phyloP scores from a whole-genome alignment of 2,329 filamentous ascomycete genomes.

The Arthrobotrys iridis region DNA sequence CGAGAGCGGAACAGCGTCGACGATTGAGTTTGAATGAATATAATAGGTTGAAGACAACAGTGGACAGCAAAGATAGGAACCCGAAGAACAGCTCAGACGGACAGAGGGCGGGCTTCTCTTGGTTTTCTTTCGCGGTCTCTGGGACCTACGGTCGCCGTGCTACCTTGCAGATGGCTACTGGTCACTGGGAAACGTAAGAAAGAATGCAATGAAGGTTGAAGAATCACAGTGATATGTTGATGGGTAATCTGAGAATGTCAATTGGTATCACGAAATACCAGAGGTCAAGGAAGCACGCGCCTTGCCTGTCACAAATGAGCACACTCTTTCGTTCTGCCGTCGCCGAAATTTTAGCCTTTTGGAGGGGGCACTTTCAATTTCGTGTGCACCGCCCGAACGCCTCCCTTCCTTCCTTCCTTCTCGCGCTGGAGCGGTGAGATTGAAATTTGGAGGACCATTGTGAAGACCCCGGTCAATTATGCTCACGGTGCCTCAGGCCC shows the following conservation, averaged over 20 bases:
- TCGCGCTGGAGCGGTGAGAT: neutral
- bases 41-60: conserved; percentile 46
- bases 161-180: conserved; percentile 24
- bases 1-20: conserved; percentile 26
- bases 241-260: conserved; percentile 30
- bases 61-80: conserved; percentile 13
- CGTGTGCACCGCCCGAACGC: conserved; percentile 10
- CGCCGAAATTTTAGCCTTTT: conserved; percentile 7
- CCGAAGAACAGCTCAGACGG: conserved; percentile 9
- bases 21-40: conserved; percentile 25
- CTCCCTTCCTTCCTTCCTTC: neutral
- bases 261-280: conserved; percentile 26
- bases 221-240: conserved; percentile 7
- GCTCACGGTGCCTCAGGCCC: conserved; percentile 40
- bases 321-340: conserved; percentile 16
- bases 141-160: conserved; percentile 20
- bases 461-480: conserved; percentile 21
- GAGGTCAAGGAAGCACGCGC: conserved; percentile 17
- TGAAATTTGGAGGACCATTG: conserved; percentile 34
- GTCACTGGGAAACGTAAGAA: conserved; percentile 22
- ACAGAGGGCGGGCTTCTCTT: conserved; percentile 14
- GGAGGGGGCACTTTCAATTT: neutral
- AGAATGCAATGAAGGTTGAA: conserved; percentile 52
- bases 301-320: conserved; percentile 20
- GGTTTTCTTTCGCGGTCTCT: neutral